phyloP scores from a whole-genome alignment of 371 early-diverging fungal genomes.

The Mortierella sp. region DNA sequence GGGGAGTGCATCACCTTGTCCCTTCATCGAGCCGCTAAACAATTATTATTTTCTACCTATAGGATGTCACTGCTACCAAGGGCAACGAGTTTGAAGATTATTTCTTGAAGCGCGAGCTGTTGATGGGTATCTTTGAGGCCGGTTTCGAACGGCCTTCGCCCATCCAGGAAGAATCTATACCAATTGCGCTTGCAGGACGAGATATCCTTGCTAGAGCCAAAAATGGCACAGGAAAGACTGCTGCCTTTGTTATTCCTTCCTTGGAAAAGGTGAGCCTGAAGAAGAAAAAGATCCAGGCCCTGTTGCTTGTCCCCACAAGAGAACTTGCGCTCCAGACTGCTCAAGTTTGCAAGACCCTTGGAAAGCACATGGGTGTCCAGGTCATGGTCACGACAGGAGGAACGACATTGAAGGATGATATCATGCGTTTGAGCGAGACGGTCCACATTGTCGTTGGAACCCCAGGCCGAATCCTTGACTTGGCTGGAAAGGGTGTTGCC shows the following conservation, averaged over 20 bases:
- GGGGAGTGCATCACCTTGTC: no score
- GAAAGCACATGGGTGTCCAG: constrained; percentile 88
- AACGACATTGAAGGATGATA: constrained; percentile 95
- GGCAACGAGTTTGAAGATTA: constrained; percentile 99
- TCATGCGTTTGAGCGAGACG: constrained; percentile 86
- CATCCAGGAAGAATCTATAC: constrained; percentile 98
- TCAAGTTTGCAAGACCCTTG: constrained; percentile 90
- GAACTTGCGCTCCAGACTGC: constrained; percentile 95
- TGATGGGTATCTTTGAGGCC: constrained; percentile 98
- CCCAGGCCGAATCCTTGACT: constrained; percentile 96
- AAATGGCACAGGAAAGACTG: constrained; percentile 98
- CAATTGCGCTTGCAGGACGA: constrained; percentile 91
- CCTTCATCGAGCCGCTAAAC: no score
- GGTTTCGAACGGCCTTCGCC: constrained; percentile 98
- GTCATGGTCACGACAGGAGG: constrained; percentile 98
- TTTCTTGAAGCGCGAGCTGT: constrained; percentile 93
- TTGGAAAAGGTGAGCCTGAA: constrained; percentile 89
- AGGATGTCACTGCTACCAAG: constrained; percentile 95
- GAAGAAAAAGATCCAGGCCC: constrained; percentile 79
- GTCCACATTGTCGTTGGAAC: constrained; percentile 97
- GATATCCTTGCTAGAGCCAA: constrained; percentile 96
- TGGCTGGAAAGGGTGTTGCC: constrained; percentile 86
- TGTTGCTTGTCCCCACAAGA: constrained; percentile 93
- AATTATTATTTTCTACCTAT: neutral
- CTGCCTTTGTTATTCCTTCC: constrained; percentile 93